A percentile compares a stretch with the other conserved stretches of the same genome.
Conservation (phyloP, 1,284 basidiomycete species). For the Microbotryomycetes sp. region DNA sequence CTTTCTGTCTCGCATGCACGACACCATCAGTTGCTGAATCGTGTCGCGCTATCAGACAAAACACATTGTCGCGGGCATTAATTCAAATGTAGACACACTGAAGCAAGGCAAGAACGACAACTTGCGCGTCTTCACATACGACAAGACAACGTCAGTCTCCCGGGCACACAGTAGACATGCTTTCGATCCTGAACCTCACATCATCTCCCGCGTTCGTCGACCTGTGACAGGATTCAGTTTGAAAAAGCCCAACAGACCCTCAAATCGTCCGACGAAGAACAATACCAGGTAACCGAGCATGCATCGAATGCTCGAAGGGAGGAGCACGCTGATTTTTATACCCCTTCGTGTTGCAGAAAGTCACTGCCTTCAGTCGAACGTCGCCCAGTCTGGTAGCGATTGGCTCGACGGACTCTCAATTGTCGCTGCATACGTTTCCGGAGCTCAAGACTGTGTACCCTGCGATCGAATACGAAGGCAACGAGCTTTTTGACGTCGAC, state of each 20-base stretch:
- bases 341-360: slow-evolving; percentile 53
- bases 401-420: slow-evolving; percentile 22
- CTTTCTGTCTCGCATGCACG: not conserved
- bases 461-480: slow-evolving; percentile 19
- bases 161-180: too few species aligned
- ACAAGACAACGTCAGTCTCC: slow-evolving; percentile 54
- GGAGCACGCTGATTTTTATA: not conserved
- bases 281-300: slow-evolving; percentile 64
- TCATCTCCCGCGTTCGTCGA: too few species aligned
- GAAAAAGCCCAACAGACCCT: slow-evolving; percentile 59
- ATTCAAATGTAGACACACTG: slow-evolving; percentile 61
- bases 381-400: slow-evolving; percentile 39
- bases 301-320: slow-evolving; percentile 1
- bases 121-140: slow-evolving; percentile 62
- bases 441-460: slow-evolving; percentile 20
- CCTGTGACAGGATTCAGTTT: slow-evolving; percentile 48
- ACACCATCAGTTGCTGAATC: not conserved
- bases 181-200: too few species aligned
- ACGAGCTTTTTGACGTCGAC: slow-evolving; percentile 36
- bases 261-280: slow-evolving; percentile 54
- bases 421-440: slow-evolving; percentile 26
- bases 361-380: slow-evolving; percentile 62
- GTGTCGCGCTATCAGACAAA: slow-evolving; percentile 43
- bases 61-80: slow-evolving; percentile 72
- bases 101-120: slow-evolving; percentile 68